Conservation (phyloP, 164 flowering plant genomes). For the Vitis riparia region DNA sequence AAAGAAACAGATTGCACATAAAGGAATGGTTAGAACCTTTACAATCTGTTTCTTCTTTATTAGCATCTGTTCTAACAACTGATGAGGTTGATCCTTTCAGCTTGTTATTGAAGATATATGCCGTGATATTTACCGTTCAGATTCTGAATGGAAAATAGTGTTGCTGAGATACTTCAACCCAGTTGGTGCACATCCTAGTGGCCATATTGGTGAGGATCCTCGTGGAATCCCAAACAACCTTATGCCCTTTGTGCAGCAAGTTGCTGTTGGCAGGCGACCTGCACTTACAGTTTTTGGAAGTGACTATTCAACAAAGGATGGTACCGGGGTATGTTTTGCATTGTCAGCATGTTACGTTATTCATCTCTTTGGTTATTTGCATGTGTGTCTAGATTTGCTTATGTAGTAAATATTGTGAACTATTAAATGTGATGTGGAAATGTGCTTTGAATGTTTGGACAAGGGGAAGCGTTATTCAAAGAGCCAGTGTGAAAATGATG, state of each 20-base stretch:
- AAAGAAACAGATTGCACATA: no score
- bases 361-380: no score
- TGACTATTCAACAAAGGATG: conserved; percentile 84
- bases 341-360: no score
- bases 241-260: conserved; percentile 96
- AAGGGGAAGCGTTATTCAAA: no score
- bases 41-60: neutral
- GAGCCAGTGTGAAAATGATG: no score
- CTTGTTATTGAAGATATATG: conserved; percentile 95
- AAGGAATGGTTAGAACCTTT: no score
- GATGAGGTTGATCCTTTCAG: conserved; percentile 36
- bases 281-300: conserved; percentile 75
- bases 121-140: conserved; percentile 63
- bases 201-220: conserved; percentile 93
- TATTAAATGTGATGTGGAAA: no score
- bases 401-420: no score
- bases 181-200: conserved; percentile 96
- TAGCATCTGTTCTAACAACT: neutral
- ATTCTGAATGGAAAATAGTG: conserved; percentile 81
- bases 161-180: conserved; percentile 94
- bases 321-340: conserved; percentile 74
- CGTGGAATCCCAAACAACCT: conserved; percentile 95
- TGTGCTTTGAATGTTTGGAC: no score
- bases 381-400: no score
- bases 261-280: conserved; percentile 89